A percentile compares a stretch with the other conserved stretches of the same genome.
Evolutionary conservation across 2,329 filamentous ascomycete species (phyloP).

Genomic region (Calonectria leucothoes): DNA sequence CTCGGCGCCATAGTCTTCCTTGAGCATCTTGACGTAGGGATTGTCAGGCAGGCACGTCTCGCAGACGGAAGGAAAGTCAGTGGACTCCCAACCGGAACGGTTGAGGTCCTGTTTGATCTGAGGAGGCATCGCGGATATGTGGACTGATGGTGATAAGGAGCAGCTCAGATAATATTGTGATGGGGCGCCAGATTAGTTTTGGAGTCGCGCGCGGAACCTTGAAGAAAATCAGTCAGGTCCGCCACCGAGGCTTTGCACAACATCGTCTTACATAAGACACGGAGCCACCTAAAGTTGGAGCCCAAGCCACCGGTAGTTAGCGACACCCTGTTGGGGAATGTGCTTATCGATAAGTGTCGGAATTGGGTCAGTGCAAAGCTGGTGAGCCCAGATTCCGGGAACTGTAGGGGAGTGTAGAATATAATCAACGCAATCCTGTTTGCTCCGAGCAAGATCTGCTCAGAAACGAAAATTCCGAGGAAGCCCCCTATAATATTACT

Average conservation of each 20-base stretch:
- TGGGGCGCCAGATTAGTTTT: slow-evolving; percentile 34
- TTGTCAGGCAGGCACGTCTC: slow-evolving; percentile 97
- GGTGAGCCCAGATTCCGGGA: neutral
- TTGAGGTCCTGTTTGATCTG: slow-evolving; percentile 98
- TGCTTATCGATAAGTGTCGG: slow-evolving; percentile 43
- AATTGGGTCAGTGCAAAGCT: neutral
- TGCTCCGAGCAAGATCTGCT: slow-evolving; percentile 11
- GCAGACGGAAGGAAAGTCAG: slow-evolving; percentile 88
- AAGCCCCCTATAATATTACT: neutral
- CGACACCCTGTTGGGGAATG: slow-evolving; percentile 2
- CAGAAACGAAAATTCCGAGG: slow-evolving; percentile 7
- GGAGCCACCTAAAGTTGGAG: slow-evolving; percentile 17
- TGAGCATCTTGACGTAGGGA: slow-evolving; percentile 98
- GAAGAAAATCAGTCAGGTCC: slow-evolving; percentile 38
- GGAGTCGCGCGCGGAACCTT: slow-evolving; percentile 35
- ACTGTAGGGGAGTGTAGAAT: slow-evolving; percentile 1
- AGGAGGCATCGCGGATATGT: slow-evolving; percentile 72
- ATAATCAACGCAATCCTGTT: slow-evolving; percentile 1
- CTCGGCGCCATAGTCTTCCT: slow-evolving; percentile 93
- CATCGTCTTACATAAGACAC: slow-evolving; percentile 36
- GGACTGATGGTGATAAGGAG: slow-evolving; percentile 35
- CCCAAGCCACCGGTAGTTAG: slow-evolving; percentile 5
- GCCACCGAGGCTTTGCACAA: slow-evolving; percentile 27
- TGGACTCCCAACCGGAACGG: slow-evolving; percentile 94
- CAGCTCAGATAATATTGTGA: slow-evolving; percentile 29